phyloP scores from a whole-genome alignment of 768 basidiomycete species.

The Termitomyces sp. region DNA sequence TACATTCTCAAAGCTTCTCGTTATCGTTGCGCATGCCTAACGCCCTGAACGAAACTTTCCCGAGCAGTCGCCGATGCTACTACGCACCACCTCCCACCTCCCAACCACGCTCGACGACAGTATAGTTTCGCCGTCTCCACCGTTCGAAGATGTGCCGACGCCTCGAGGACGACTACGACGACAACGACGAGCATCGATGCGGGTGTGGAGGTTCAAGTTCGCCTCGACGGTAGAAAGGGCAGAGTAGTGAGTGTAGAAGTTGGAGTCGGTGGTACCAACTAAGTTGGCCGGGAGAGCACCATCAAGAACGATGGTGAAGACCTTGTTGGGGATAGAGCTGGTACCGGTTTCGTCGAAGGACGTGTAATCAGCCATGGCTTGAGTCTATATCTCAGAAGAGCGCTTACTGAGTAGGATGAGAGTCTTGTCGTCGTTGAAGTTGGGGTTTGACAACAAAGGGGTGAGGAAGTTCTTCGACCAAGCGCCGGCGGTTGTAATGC shows the following conservation, averaged over 20 bases:
- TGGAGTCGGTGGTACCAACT: slow-evolving; percentile 43
- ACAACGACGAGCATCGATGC: slow-evolving; percentile 36
- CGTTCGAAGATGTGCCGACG: no score
- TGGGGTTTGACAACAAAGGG: slow-evolving; percentile 44
- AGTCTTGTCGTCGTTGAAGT: slow-evolving; percentile 53
- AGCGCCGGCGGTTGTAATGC: slow-evolving; percentile 37
- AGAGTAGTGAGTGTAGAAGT: slow-evolving; percentile 64
- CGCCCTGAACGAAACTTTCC: no score
- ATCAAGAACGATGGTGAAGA: slow-evolving; percentile 40
- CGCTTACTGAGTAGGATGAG: slow-evolving; percentile 46
- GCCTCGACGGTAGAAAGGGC: slow-evolving; percentile 51
- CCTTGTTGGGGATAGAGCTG: slow-evolving; percentile 39
- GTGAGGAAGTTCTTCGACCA: slow-evolving; percentile 51
- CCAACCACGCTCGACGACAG: no score
- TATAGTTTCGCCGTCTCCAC: no score
- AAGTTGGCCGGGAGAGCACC: slow-evolving; percentile 40
- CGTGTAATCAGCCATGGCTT: neutral
- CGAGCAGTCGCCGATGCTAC: no score
- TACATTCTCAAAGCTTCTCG: no score
- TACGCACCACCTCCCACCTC: no score
- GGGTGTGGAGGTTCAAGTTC: slow-evolving; percentile 60
- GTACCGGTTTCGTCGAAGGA: slow-evolving; percentile 57
- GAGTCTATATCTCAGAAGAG: neutral
- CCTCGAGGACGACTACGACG: slow-evolving; percentile 38
- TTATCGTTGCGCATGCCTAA: no score